Percentiles rank a stretch among this genome's conserved stretches.
Evolutionary conservation across 73 alveolate species (phyloP).

Genomic region (Paramecium pentaurelia): DNA sequence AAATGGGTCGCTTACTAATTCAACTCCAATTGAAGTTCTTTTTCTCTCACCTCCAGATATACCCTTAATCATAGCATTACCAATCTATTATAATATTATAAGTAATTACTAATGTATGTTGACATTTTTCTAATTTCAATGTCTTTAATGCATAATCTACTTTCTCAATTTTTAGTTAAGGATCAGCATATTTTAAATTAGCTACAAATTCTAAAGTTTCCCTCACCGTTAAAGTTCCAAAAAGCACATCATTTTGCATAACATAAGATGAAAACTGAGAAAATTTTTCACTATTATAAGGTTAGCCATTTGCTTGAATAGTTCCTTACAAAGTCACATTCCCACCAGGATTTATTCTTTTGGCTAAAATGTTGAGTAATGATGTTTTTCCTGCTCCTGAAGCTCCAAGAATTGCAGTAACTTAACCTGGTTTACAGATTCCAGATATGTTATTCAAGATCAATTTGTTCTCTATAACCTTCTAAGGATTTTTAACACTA

Average conservation of each 20-base stretch:
- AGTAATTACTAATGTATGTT: slow-evolving; percentile 19
- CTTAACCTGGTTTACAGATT: slow-evolving; percentile 78
- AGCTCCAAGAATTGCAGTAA: slow-evolving; percentile 90
- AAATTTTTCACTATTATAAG: slow-evolving; percentile 65
- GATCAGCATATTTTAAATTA: slow-evolving; percentile 72
- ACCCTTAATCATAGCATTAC: slow-evolving; percentile 65
- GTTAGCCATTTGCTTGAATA: slow-evolving; percentile 76
- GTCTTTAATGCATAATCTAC: slow-evolving; percentile 72
- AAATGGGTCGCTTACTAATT: slow-evolving; percentile 68
- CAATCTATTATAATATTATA: slow-evolving; percentile 54
- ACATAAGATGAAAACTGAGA: slow-evolving; percentile 80
- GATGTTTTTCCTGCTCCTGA: slow-evolving; percentile 97
- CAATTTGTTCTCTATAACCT: background rate
- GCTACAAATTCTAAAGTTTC: slow-evolving; percentile 88
- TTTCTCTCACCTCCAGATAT: slow-evolving; percentile 76
- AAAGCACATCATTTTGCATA: slow-evolving; percentile 83
- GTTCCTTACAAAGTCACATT: slow-evolving; percentile 75
- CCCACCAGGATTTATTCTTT: slow-evolving; percentile 65
- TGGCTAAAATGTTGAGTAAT: slow-evolving; percentile 79
- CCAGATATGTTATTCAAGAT: slow-evolving; percentile 81
- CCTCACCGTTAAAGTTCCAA: slow-evolving; percentile 82
- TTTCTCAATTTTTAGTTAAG: slow-evolving; percentile 62
- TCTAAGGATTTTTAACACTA: background rate
- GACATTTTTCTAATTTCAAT: slow-evolving; percentile 75
- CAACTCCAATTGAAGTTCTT: slow-evolving; percentile 70